Evolutionary conservation across 2,329 filamentous ascomycete genomes (phyloP).

Genomic region (Pyricularia pennisetigena): DNA sequence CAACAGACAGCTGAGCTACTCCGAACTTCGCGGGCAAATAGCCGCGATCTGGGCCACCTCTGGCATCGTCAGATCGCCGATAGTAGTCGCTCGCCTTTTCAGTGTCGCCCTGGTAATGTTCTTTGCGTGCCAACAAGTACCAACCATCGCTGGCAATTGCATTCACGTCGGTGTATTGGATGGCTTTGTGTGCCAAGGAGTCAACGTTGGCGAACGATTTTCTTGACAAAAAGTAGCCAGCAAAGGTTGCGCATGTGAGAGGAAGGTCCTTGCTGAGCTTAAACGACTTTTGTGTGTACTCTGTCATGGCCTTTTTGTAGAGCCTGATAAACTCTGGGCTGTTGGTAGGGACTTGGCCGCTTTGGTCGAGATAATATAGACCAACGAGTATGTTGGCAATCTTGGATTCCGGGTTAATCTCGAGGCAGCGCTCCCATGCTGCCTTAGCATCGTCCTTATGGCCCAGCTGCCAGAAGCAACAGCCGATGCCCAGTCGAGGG

Average conservation of each 20-base stretch:
- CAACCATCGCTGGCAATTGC: constrained; percentile 95
- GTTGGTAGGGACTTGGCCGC: constrained; percentile 70
- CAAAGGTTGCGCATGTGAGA: constrained; percentile 82
- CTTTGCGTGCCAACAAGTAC: constrained; percentile 88
- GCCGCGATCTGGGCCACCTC: constrained; percentile 82
- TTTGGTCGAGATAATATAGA: constrained; percentile 80
- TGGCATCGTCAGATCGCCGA: constrained; percentile 78
- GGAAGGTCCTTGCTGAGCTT: constrained; percentile 88
- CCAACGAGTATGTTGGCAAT: constrained; percentile 84
- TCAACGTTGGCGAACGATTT: constrained; percentile 77
- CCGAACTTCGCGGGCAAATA: constrained; percentile 94
- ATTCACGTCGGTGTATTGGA: constrained; percentile 92
- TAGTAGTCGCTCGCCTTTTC: constrained; percentile 79
- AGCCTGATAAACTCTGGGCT: constrained; percentile 75
- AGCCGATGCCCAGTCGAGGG: constrained; percentile 90
- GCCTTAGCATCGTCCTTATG: constrained; percentile 86
- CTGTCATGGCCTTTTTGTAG: constrained; percentile 89
- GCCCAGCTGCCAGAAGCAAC: constrained; percentile 91
- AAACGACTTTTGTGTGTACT: constrained; percentile 89
- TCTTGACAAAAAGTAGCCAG: constrained; percentile 77
- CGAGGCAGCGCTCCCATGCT: constrained; percentile 82
- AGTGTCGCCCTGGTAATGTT: constrained; percentile 71
- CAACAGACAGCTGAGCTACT: constrained; percentile 76
- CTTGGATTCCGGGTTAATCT: constrained; percentile 75
- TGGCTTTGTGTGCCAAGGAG: constrained; percentile 79